Percentiles rank a stretch among this genome's conserved stretches.
Conservation (phyloP, 2,329 filamentous ascomycete genomes). For the Helotiales sp. region DNA sequence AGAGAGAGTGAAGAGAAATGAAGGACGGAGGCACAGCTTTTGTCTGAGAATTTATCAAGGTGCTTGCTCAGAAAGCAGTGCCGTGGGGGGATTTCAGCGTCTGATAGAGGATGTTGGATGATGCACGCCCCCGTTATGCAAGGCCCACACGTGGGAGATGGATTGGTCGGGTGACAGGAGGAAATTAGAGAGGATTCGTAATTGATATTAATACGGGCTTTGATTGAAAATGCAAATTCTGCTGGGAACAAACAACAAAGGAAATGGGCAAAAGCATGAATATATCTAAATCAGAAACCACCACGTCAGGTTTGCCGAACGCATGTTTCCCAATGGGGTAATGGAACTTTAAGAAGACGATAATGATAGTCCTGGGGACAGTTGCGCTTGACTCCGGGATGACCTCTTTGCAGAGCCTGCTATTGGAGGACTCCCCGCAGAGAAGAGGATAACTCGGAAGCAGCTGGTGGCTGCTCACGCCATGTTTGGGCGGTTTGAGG, state of each 20-base stretch:
- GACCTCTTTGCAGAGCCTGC: not conserved
- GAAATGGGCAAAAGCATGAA: conserved; percentile 20
- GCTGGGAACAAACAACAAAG: conserved; percentile 16
- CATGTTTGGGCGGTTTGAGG: conserved; percentile 17
- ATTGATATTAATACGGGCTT: conserved; percentile 20
- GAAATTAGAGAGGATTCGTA: conserved; percentile 30
- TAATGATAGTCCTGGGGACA: conserved; percentile 24
- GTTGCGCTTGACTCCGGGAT: conserved; percentile 12
- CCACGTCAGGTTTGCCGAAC: conserved; percentile 23
- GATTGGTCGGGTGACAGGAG: conserved; percentile 32
- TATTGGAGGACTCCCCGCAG: conserved; percentile 17
- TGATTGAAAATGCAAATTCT: conserved; percentile 24
- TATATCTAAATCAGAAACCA: conserved; percentile 18
- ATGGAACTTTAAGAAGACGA: conserved; percentile 26
- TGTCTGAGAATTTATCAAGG: conserved; percentile 8
- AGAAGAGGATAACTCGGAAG: conserved; percentile 32
- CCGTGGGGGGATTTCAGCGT: conserved; percentile 27
- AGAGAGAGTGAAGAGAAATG: conserved; percentile 4
- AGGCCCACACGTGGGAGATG: conserved; percentile 36
- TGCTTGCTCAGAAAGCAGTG: conserved; percentile 16
- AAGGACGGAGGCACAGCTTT: conserved; percentile 14
- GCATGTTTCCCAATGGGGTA: conserved; percentile 32
- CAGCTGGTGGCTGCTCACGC: not conserved
- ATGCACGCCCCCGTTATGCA: conserved; percentile 24
- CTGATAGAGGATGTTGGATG: conserved; percentile 19